Conservation (phyloP, 306 rosid species). For the Hylodesmum podocarpum region DNA sequence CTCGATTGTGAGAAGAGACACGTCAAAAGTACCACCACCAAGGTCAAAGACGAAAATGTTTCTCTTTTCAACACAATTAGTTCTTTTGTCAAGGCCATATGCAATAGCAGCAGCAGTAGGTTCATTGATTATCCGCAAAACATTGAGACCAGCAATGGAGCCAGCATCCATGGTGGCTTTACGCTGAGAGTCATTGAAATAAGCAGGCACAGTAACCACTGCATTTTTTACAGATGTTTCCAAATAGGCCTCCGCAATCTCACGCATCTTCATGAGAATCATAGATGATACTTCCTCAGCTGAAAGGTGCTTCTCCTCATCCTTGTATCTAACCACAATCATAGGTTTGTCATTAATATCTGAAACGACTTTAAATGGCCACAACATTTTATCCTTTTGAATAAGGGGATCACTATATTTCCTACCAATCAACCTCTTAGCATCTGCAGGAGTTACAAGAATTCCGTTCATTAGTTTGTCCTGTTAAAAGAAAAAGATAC, state of each 20-base stretch:
- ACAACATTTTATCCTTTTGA: conserved; percentile 31
- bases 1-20: conserved; percentile 16
- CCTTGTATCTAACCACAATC: conserved; percentile 45
- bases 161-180: conserved; percentile 30
- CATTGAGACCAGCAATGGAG: conserved; percentile 16
- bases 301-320: conserved; percentile 36
- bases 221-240: conserved; percentile 41
- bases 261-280: conserved; percentile 51
- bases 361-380: conserved; percentile 52
- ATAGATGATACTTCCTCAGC: conserved; percentile 62
- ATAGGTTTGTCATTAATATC: conserved; percentile 46
- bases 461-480: background rate
- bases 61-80: background rate
- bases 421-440: conserved; percentile 51
- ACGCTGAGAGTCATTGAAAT: conserved; percentile 8
- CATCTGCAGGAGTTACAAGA: conserved; percentile 31
- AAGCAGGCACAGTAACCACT: conserved; percentile 45
- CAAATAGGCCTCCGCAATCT: conserved; percentile 42
- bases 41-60: conserved; percentile 23
- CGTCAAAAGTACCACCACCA: conserved; percentile 34
- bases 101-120: conserved; percentile 34
- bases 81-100: conserved; percentile 1
- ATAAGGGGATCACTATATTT: conserved; percentile 23
- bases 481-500: background rate
- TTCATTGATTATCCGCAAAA: conserved; percentile 16